These are phyloP conservation scores for Bipolaris victoriae DNA, from an alignment of 2,329 filamentous ascomycete species.

Conservation along the genomic window DNA sequence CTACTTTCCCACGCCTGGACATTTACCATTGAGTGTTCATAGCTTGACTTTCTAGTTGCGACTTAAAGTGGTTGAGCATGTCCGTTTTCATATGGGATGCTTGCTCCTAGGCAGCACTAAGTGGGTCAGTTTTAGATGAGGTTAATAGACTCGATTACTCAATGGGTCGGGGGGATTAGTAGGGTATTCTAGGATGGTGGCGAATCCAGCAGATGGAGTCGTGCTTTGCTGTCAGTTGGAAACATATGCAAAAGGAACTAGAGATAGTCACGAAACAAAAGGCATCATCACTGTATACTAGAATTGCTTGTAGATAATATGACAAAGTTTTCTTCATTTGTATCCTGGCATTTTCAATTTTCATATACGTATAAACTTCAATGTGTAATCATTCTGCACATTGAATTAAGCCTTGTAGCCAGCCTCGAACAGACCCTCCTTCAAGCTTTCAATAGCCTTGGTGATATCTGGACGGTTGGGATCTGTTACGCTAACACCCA, in stretches of 20 bases:
- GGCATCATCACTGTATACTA: constrained; percentile 7
- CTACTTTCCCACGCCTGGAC: constrained; percentile 11
- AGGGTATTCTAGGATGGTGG: not conserved
- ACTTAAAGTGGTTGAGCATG: constrained; percentile 1
- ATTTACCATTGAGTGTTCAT: constrained; percentile 4
- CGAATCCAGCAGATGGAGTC: not conserved
- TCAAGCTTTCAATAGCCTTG: constrained; percentile 78
- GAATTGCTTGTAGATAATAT: not conserved
- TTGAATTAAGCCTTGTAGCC: constrained; percentile 60
- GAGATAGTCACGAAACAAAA: constrained; percentile 16
- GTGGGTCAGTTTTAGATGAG: constrained; percentile 6
- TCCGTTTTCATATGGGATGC: constrained; percentile 9
- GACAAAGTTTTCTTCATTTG: constrained; percentile 1
- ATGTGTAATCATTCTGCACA: not conserved
- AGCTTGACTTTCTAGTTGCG: constrained; percentile 4
- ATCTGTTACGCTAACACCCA: constrained; percentile 93
- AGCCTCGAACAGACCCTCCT: constrained; percentile 74
- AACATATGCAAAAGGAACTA: not conserved
- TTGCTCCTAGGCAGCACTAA: constrained; percentile 10
- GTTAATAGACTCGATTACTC: not conserved
- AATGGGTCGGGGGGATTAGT: not conserved
- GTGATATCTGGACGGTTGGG: constrained; percentile 80
- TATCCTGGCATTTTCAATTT: constrained; percentile 10
- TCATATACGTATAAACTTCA: not conserved
- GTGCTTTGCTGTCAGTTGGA: not conserved